A percentile compares a stretch with the other conserved stretches of the same genome.
Evolutionary conservation across 345 rosid species (phyloP).

Genomic region (Fremontodendron californicum): DNA sequence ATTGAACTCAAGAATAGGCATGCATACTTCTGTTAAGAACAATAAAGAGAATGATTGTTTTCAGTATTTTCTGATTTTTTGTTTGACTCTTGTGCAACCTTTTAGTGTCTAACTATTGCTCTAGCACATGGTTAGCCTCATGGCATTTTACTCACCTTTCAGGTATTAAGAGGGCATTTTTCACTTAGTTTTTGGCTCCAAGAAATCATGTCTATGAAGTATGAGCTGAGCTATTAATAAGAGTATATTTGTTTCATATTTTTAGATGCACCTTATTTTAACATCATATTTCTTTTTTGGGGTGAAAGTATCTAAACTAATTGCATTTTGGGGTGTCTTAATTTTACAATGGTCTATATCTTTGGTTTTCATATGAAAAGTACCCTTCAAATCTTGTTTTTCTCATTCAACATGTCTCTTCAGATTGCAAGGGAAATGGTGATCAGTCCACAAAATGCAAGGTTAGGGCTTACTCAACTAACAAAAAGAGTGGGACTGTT

Average conservation of each 20-base stretch:
- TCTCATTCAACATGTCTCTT: constrained; percentile 20
- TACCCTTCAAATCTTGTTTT: not conserved
- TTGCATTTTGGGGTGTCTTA: not conserved
- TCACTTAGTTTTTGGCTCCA: not conserved
- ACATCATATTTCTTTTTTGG: not conserved
- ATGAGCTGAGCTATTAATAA: not conserved
- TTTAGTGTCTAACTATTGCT: not conserved
- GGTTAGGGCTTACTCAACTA: constrained; percentile 64
- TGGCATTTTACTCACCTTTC: not conserved
- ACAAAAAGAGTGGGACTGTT: constrained; percentile 74
- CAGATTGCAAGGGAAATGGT: constrained; percentile 98
- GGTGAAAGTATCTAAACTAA: not conserved
- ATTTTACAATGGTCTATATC: not conserved
- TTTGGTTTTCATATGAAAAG: not conserved
- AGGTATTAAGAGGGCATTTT: not conserved
- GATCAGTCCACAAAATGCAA: constrained; percentile 89
- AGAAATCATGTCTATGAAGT: not conserved
- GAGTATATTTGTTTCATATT: not conserved
- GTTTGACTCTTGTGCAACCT: not conserved
- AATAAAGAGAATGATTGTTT: not conserved
- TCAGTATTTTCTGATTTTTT: not conserved
- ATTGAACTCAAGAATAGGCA: not conserved
- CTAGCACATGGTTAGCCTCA: not conserved
- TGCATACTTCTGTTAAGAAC: not conserved
- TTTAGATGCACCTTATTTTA: not conserved